Evolutionary conservation across 2,329 filamentous ascomycete genomes (phyloP), one percentile per base, ranked within the genome.

Genomic region (Pestalotiopsis sp.): DNA sequence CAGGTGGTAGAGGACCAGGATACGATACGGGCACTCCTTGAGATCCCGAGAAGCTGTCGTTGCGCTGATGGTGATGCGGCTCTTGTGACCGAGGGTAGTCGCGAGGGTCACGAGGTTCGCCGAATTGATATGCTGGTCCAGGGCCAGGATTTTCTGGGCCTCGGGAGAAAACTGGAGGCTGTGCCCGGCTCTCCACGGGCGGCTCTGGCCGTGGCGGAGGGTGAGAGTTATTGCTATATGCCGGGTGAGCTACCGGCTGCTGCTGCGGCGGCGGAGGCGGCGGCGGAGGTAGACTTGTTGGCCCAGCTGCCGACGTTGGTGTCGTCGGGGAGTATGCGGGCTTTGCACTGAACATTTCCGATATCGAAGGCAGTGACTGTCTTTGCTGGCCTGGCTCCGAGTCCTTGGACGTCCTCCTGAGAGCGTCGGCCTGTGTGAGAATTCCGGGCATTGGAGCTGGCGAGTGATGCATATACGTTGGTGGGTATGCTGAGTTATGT

Each of bases 1-100:
- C 84, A 2, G 87, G 79, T 14, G 84, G 83, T 60, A 85, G 77
- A 68, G 85, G 85, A 5, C 83, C 81, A 40, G 83, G 81, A 27
- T 83, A 83, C 23, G 81, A 73, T 11, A 77, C 77, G n/a, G 80
- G 75, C 40, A 79, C 79, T 45, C 79, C 79, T 3, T 78, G 76
- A 38, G 79, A 77, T 64, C 73, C 73, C 13, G 74, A 27, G 57
- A 78, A 75, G 20, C 63, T 71, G 36, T 66, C 68, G 40, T 69
- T 74, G 4, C 75, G 68, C 36, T 70, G 70, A 20, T 27, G 59
- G 38, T 70, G 45, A 0, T 72, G 62, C n/a, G 45, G 45, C 45
- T 77, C 76, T 12, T 73, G 69, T 41, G 73, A 71, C 52, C 77
- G 78, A 2, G 68, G 38, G 23, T 72, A 66, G 23, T 78, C 77